Percentiles rank a stretch among this genome's conserved stretches.
Conservation (phyloP, 495 filamentous ascomycete genomes). For the Trichoderma erinaceum region DNA sequence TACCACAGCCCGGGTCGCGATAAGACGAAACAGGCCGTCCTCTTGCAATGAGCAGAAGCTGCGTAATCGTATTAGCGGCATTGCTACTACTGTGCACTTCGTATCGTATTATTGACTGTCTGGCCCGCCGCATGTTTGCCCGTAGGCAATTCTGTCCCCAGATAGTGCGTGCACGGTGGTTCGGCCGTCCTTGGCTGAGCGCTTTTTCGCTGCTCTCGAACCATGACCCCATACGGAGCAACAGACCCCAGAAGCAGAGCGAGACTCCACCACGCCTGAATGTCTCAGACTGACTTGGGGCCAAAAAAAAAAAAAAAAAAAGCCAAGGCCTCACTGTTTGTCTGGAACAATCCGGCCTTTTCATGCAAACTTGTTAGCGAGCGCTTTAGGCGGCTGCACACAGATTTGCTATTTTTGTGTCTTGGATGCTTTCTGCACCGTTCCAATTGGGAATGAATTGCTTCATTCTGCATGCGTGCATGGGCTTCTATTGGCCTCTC, state of each 20-base stretch:
- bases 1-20: neutral
- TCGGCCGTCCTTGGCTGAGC: neutral
- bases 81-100: neutral
- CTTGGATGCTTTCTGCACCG: neutral
- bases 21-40: neutral
- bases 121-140: neutral
- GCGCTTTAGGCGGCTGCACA: neutral
- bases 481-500: neutral
- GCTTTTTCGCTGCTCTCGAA: constrained; percentile 6
- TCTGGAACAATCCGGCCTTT: neutral
- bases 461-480: neutral
- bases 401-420: neutral
- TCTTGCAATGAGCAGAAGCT: neutral
- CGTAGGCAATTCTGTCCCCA: neutral
- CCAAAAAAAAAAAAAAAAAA: no score
- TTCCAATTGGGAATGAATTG: neutral
- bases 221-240: constrained; percentile 8
- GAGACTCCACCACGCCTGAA: neutral
- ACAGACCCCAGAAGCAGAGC: neutral
- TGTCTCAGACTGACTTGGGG: constrained; percentile 8
- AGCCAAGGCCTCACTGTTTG: neutral
- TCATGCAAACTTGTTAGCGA: neutral
- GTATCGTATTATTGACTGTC: neutral
- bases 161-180: constrained; percentile 6
- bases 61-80: neutral